Conservation (phyloP, 2,329 filamentous ascomycete genomes). For the Aschersonia sp. region DNA sequence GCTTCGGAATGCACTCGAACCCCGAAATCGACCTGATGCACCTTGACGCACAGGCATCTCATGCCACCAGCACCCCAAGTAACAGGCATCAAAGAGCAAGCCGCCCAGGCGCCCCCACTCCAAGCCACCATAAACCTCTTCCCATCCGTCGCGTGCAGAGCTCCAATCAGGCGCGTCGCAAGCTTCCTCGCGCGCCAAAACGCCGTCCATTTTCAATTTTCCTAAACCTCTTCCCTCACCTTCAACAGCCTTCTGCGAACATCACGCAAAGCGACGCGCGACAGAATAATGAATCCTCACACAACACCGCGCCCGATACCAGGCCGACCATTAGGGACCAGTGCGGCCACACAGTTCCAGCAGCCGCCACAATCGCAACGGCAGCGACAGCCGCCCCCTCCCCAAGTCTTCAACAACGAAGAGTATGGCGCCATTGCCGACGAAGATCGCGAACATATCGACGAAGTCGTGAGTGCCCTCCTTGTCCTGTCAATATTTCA, state of each 20-base stretch:
- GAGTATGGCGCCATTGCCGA: constrained; percentile 47
- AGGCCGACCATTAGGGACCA: constrained; percentile 17
- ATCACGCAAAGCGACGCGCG: not conserved
- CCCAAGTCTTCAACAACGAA: constrained; percentile 21
- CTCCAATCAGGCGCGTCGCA: not conserved
- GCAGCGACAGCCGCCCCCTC: constrained; percentile 14
- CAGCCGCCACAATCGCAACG: constrained; percentile 9
- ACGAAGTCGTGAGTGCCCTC: constrained; percentile 61
- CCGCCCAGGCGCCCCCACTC: no score
- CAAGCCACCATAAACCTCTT: no score
- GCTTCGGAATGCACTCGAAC: no score
- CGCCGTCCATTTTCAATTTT: constrained; percentile 2
- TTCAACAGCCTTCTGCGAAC: not conserved
- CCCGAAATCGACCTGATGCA: no score
- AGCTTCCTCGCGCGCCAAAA: not conserved
- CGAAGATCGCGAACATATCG: constrained; percentile 85
- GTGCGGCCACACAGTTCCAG: constrained; percentile 10
- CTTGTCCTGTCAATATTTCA: not conserved
- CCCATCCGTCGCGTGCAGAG: no score
- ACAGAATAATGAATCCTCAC: constrained; percentile 16
- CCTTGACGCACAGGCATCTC: no score
- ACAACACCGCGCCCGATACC: constrained; percentile 22
- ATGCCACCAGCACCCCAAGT: no score
- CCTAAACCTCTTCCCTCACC: not conserved
- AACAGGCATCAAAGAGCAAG: no score